phyloP scores from a whole-genome alignment of 129 eudicot species.

The Artemisia annua region DNA sequence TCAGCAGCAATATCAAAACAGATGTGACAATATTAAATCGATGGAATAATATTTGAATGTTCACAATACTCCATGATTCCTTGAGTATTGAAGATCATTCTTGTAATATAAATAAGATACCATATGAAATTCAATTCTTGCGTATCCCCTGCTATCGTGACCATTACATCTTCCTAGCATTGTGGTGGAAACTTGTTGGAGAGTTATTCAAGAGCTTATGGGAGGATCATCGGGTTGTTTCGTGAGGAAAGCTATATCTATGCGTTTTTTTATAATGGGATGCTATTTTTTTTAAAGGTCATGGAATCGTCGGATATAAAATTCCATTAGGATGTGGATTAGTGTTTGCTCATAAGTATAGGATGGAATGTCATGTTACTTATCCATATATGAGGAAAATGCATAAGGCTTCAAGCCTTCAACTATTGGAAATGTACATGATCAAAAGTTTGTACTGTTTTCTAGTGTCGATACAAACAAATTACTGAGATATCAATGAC shows the following conservation, averaged over 20 bases:
- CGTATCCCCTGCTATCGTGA: constrained; percentile 90
- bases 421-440: too few species aligned
- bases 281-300: constrained; percentile 79
- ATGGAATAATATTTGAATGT: too few species aligned
- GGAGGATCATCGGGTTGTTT: constrained; percentile 85
- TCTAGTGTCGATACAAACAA: too few species aligned
- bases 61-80: too few species aligned
- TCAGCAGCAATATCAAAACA: too few species aligned
- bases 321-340: constrained; percentile 85
- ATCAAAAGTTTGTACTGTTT: too few species aligned
- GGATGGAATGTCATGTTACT: constrained; percentile 73
- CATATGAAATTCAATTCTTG: too few species aligned
- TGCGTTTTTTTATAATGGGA: constrained; percentile 91
- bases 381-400: constrained; percentile 85
- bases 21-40: too few species aligned
- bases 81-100: too few species aligned
- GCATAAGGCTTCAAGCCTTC: constrained; percentile 27
- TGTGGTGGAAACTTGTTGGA: constrained; percentile 74
- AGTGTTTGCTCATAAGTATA: constrained; percentile 92
- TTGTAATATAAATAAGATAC: too few species aligned
- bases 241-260: constrained; percentile 84
- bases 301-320: constrained; percentile 97
- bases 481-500: too few species aligned
- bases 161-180: constrained; percentile 61
- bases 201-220: constrained; percentile 72